Evolutionary conservation across 768 basidiomycete species (phyloP), one percentile per base, ranked within the genome.

Genomic region (Mycena rosella): DNA sequence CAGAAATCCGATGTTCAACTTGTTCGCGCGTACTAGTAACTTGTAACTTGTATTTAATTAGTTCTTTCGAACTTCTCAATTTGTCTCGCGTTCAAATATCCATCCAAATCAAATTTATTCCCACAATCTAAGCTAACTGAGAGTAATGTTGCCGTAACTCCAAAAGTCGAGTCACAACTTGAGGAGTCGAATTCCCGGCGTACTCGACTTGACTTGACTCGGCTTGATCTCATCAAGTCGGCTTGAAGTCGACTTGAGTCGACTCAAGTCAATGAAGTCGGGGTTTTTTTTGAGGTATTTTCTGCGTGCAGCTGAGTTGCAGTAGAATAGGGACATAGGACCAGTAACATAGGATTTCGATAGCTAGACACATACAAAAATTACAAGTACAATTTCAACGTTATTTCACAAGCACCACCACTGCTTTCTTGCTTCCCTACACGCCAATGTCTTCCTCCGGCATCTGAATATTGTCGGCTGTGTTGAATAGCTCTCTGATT

Each of bases 181-280:
- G n/a, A n/a, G n/a, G n/a, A n/a, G n/a, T n/a, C 45, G 45, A 47
- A 9, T 24, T 47, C 45, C 10, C 10, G 45, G 45, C 20, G 45
- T 47, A 38, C 36, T 38, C 36, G 36, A 38, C 36, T 38, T 38
- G 36, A 38, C 45, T 47, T 24, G 45, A 47, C 45, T 47, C 22
- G 45, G n/a, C 45, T 47, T 47, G 45, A 47, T 47, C 10, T 7
- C 10, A 47, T 47, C 45, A 47, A 47, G 45, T 47, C 45, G 45
- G n/a, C 45, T 47, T 47, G 45, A 47, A 47, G 45, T 47, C 45
- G 45, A 24, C 45, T 47, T 20, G 45, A n/a, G 45, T 47, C 45
- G 22, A 47, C 45, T 47, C 45, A 20, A 47, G 45, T 47, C 45
- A n/a, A 47, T 47, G 20, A 47, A 47, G 45, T 47, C 45, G 45